Conservation (phyloP, 1,284 basidiomycete species). For the Porphyrellus sp. region DNA sequence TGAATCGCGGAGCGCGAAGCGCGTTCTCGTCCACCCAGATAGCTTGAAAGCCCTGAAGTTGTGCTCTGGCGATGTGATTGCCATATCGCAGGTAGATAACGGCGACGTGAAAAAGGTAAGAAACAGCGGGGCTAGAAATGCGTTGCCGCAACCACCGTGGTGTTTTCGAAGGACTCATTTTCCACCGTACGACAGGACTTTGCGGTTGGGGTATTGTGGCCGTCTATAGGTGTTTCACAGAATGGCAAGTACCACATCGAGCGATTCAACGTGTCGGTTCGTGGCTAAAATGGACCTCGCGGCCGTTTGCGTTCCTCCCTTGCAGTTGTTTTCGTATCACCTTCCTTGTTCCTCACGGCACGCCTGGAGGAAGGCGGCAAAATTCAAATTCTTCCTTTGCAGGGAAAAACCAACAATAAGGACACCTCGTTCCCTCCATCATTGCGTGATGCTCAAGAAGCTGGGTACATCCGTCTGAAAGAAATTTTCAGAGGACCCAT, state of each 20-base stretch:
- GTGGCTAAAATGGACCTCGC: constrained; percentile 21
- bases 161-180: constrained; percentile 18
- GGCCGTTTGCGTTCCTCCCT: constrained; percentile 13
- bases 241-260: constrained; percentile 45
- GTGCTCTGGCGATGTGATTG: constrained; percentile 68
- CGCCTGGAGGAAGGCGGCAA: constrained; percentile 46
- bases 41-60: constrained; percentile 60
- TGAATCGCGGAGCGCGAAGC: constrained; percentile 52
- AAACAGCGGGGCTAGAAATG: constrained; percentile 14
- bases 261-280: constrained; percentile 9
- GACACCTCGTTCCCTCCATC: constrained; percentile 46
- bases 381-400: constrained; percentile 49
- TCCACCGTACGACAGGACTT: constrained; percentile 43
- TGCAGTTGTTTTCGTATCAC: constrained; percentile 53
- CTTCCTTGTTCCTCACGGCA: constrained; percentile 58
- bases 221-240: constrained; percentile 54
- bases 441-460: constrained; percentile 48
- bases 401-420: constrained; percentile 37
- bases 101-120: constrained; percentile 38
- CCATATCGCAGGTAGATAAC: constrained; percentile 45
- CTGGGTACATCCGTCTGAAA: constrained; percentile 48
- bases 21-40: constrained; percentile 66
- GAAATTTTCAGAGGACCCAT: constrained; percentile 39
- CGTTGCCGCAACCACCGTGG: constrained; percentile 1
- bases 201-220: constrained; percentile 69